Conservation (phyloP, 176 grass and related monocot genomes). For the Panicum miliaceum region DNA sequence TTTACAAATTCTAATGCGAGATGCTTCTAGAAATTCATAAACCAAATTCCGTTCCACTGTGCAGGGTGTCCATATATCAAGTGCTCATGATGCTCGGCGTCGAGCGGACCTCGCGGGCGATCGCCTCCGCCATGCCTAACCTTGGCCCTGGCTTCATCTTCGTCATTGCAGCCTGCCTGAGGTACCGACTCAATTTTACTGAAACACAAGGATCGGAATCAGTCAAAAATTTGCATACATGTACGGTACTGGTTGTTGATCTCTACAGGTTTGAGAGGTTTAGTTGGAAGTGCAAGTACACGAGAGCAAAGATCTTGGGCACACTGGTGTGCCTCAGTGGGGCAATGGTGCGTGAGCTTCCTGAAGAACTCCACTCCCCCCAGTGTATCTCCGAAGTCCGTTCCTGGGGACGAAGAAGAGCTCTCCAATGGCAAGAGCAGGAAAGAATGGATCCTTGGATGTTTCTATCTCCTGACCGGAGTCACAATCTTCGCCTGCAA, state of each 20-base stretch:
- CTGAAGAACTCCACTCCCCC: slow-evolving; percentile 39
- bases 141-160: slow-evolving; percentile 64
- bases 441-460: slow-evolving; percentile 48
- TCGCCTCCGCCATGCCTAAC: slow-evolving; percentile 68
- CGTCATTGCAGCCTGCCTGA: slow-evolving; percentile 52
- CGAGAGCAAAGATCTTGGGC: slow-evolving; percentile 55
- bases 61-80: slow-evolving; percentile 58
- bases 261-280: slow-evolving; percentile 58
- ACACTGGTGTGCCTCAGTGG: slow-evolving; percentile 63
- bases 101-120: slow-evolving; percentile 45
- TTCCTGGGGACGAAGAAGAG: neutral
- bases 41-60: neutral
- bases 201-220: neutral
- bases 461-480: slow-evolving; percentile 44
- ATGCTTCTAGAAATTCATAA: neutral
- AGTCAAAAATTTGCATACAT: neutral
- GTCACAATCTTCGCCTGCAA: slow-evolving; percentile 49
- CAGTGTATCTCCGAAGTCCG: neutral
- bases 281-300: slow-evolving; percentile 51
- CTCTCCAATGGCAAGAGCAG: neutral
- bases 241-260: neutral
- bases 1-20: neutral
- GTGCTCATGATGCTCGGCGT: slow-evolving; percentile 52
- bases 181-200: slow-evolving; percentile 26
- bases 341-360: slow-evolving; percentile 57